Evolutionary conservation across 2,329 filamentous ascomycete species (phyloP).

Genomic region (Berkeleyomyces basicola): DNA sequence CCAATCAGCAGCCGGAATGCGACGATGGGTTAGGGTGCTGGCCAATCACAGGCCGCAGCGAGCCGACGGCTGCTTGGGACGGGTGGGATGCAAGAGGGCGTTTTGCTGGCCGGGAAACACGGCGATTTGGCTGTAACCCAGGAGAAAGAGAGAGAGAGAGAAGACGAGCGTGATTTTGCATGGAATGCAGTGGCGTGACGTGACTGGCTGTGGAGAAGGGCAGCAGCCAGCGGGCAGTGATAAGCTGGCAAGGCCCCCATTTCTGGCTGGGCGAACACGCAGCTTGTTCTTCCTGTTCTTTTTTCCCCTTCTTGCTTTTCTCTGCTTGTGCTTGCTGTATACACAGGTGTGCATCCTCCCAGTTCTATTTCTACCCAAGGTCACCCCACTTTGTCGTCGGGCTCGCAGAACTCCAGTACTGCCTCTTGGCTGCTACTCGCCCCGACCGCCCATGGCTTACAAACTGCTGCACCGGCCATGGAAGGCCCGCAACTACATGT

Average conservation of each 20-base stretch:
- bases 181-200: neutral
- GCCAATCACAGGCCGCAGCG: no score
- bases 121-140: no score
- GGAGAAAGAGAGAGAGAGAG: no score
- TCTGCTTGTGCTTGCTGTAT: neutral
- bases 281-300: neutral
- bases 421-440: neutral
- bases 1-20: constrained; percentile 2
- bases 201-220: neutral
- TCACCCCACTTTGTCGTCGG: no score
- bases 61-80: neutral
- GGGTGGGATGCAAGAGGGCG: no score
- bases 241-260: constrained; percentile 9
- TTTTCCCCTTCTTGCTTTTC: neutral
- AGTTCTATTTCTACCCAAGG: neutral
- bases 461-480: constrained; percentile 42
- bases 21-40: neutral
- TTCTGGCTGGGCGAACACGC: neutral
- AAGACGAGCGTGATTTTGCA: neutral
- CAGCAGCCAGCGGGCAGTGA: neutral
- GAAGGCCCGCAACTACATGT: constrained; percentile 41
- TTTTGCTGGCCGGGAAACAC: no score
- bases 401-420: neutral
- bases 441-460: constrained; percentile 22
- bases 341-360: neutral